Conservation (phyloP, 2,329 filamentous ascomycete genomes). For the Nannizziopsis barbatae region DNA sequence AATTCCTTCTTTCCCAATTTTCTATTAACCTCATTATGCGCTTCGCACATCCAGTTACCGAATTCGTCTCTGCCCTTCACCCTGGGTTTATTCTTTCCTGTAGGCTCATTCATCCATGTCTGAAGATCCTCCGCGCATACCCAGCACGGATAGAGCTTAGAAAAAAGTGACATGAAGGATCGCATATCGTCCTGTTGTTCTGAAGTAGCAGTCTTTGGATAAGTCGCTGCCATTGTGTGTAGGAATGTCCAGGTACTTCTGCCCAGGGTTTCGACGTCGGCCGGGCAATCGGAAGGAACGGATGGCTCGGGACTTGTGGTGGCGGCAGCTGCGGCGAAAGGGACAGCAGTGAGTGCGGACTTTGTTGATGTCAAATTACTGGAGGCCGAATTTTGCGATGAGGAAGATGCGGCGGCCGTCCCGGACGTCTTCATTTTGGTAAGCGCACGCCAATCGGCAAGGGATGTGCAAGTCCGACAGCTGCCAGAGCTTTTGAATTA, state of each 20-base stretch:
- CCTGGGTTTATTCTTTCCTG: slow-evolving; percentile 49
- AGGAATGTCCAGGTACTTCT: slow-evolving; percentile 87
- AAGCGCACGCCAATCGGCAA: slow-evolving; percentile 37
- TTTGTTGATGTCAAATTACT: slow-evolving; percentile 26
- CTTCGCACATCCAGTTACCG: slow-evolving; percentile 41
- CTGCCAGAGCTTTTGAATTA: slow-evolving; percentile 20
- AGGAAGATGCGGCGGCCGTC: slow-evolving; percentile 9
- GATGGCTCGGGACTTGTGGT: slow-evolving; percentile 24
- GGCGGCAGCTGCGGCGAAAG: slow-evolving; percentile 13
- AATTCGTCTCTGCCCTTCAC: slow-evolving; percentile 42
- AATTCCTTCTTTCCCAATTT: slow-evolving; percentile 87
- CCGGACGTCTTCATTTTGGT: slow-evolving; percentile 29
- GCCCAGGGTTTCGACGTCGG: slow-evolving; percentile 78
- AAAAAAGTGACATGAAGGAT: slow-evolving; percentile 69
- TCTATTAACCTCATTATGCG: slow-evolving; percentile 42
- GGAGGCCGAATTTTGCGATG: slow-evolving; percentile 26
- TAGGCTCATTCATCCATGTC: slow-evolving; percentile 56
- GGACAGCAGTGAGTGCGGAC: slow-evolving; percentile 16
- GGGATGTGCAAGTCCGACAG: slow-evolving; percentile 40
- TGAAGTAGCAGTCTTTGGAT: slow-evolving; percentile 58
- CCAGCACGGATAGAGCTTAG: slow-evolving; percentile 89
- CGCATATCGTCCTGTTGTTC: slow-evolving; percentile 64
- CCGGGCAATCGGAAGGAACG: slow-evolving; percentile 61
- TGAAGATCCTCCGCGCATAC: slow-evolving; percentile 88
- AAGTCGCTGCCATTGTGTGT: slow-evolving; percentile 79